phyloP scores from a whole-genome alignment of 352 stramenopile species.

The Phytophthora uliginosa region DNA sequence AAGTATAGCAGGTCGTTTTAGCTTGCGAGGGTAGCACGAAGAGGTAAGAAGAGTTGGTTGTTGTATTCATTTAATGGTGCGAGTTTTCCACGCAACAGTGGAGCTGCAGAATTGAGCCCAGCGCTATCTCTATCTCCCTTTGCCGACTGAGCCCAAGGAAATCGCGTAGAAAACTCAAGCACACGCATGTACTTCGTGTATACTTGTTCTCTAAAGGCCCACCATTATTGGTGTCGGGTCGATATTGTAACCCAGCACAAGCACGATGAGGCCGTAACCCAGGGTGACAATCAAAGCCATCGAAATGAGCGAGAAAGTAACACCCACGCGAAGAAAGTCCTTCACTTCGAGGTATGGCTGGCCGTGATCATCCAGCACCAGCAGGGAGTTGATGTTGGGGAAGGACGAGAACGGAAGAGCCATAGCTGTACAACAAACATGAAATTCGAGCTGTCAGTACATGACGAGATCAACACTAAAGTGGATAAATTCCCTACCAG shows the following conservation, averaged over 20 bases:
- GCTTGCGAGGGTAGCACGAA: not conserved
- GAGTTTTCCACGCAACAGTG: conserved; percentile 4
- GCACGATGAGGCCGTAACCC: conserved; percentile 86
- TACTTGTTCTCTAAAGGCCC: conserved; percentile 21
- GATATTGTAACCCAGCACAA: conserved; percentile 85
- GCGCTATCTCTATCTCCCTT: conserved; percentile 21
- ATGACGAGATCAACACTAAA: not conserved
- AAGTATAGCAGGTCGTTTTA: conserved; percentile 97
- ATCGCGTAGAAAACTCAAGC: conserved; percentile 14
- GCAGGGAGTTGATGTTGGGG: conserved; percentile 94
- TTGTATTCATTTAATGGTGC: conserved; percentile 27
- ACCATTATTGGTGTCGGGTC: conserved; percentile 50
- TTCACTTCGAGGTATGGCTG: conserved; percentile 89
- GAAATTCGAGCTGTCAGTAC: conserved; percentile 3
- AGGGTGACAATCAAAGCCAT: conserved; percentile 89
- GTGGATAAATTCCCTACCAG: conserved; percentile 54
- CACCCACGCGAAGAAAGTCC: conserved; percentile 88
- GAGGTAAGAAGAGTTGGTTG: conserved; percentile 14
- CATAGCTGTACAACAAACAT: conserved; percentile 66
- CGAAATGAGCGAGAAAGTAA: conserved; percentile 89
- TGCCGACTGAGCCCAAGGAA: conserved; percentile 3
- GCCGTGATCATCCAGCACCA: conserved; percentile 92
- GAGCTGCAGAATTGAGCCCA: conserved; percentile 19
- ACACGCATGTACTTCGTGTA: not conserved
- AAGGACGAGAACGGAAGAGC: conserved; percentile 94